A percentile compares a stretch with the other conserved stretches of the same genome.
Conservation (phyloP, 495 filamentous ascomycete genomes). For the Talaromyces trachyspermus region DNA sequence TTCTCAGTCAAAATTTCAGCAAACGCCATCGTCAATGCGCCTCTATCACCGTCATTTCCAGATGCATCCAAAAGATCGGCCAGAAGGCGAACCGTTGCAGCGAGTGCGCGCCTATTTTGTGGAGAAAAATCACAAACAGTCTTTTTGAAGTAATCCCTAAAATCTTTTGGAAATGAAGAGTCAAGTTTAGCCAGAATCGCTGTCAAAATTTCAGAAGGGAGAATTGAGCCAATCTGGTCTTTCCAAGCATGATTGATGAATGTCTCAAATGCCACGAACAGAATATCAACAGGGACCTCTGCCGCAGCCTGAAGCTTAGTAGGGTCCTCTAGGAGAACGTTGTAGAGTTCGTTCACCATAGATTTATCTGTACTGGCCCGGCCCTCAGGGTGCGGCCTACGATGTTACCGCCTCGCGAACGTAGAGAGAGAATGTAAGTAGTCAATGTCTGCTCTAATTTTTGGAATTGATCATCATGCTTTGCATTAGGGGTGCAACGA, state of each 20-base stretch:
- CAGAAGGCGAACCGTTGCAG: slow-evolving; percentile 74
- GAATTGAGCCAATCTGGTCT: slow-evolving; percentile 76
- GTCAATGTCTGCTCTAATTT: slow-evolving; percentile 81
- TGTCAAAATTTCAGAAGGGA: slow-evolving; percentile 56
- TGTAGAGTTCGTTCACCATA: slow-evolving; percentile 85
- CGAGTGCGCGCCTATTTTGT: slow-evolving; percentile 86
- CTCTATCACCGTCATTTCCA: slow-evolving; percentile 86
- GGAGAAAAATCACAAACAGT: slow-evolving; percentile 75
- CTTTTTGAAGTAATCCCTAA: slow-evolving; percentile 75
- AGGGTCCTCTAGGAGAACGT: slow-evolving; percentile 72
- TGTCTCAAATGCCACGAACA: slow-evolving; percentile 91
- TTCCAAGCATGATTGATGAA: slow-evolving; percentile 86
- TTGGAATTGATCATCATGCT: slow-evolving; percentile 45
- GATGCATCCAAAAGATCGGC: slow-evolving; percentile 90
- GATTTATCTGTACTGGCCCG: slow-evolving; percentile 68
- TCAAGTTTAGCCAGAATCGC: slow-evolving; percentile 68
- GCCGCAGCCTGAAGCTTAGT: slow-evolving; percentile 63
- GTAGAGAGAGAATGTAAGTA: slow-evolving; percentile 74
- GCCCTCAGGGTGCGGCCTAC: slow-evolving; percentile 66
- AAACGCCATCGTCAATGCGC: slow-evolving; percentile 83
- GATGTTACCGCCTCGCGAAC: slow-evolving; percentile 76
- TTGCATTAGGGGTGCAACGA: slow-evolving; percentile 19
- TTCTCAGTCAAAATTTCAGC: slow-evolving; percentile 78
- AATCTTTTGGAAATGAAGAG: slow-evolving; percentile 64
- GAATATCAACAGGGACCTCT: slow-evolving; percentile 75